phyloP scores from a whole-genome alignment of 176 grass and related monocot species.

The Phoenix dactylifera region DNA sequence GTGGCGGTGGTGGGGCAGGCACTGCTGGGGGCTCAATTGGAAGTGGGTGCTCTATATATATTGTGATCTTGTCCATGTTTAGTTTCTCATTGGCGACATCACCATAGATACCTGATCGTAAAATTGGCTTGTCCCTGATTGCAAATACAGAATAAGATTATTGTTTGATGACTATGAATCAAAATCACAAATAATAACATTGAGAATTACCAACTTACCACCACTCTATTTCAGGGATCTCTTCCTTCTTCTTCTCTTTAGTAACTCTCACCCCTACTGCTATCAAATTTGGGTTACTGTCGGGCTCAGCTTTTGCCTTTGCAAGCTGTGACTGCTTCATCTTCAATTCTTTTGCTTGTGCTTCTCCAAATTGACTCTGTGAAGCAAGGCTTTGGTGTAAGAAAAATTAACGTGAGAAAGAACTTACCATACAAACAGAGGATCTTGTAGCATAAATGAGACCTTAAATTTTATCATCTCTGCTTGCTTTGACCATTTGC shows the following conservation, averaged over 20 bases:
- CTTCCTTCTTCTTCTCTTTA: constrained; percentile 87
- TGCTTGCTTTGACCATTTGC: constrained; percentile 68
- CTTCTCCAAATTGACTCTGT: constrained; percentile 96
- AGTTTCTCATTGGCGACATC: constrained; percentile 50
- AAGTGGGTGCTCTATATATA: constrained; percentile 81
- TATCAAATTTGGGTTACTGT: constrained; percentile 92
- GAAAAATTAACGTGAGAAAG: no score
- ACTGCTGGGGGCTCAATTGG: constrained; percentile 89
- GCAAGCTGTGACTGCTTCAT: constrained; percentile 91
- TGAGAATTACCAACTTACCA: constrained; percentile 37
- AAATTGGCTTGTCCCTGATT: constrained; percentile 70
- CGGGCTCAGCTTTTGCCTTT: constrained; percentile 78
- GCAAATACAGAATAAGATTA: constrained; percentile 4
- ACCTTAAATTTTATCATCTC: constrained; percentile 93
- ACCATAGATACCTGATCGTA: constrained; percentile 38
- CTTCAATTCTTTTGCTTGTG: constrained; percentile 84
- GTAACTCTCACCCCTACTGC: constrained; percentile 52
- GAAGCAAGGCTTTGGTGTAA: background rate
- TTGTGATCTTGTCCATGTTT: constrained; percentile 81
- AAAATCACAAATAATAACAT: background rate
- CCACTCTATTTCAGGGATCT: constrained; percentile 90
- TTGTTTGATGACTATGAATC: background rate
- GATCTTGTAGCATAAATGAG: background rate
- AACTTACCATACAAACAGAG: no score
- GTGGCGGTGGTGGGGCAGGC: constrained; percentile 67